Conservation (phyloP, 768 basidiomycete genomes). For the Agaricus subrufescens region DNA sequence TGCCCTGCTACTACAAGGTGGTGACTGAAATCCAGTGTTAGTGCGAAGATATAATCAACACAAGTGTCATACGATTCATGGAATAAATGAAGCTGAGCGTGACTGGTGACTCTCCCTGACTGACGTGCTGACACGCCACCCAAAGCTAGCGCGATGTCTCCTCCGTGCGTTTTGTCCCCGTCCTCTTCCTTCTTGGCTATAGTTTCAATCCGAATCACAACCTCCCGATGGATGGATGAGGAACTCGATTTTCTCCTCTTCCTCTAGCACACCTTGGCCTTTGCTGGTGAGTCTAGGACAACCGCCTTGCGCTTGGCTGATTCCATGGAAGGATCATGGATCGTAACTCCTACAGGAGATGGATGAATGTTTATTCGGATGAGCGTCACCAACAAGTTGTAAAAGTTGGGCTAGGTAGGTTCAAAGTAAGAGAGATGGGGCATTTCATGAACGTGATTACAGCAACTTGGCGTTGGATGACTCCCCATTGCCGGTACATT, state of each 20-base stretch:
- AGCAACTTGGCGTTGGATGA: conserved; percentile 45
- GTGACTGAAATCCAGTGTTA: too few species aligned
- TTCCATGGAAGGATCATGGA: conserved; percentile 43
- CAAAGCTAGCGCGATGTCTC: too few species aligned
- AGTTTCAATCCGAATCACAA: conserved; percentile 1
- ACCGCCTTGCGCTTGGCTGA: conserved; percentile 22
- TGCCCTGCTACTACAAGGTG: too few species aligned
- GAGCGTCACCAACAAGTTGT: conserved; percentile 70
- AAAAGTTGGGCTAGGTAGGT: conserved; percentile 64
- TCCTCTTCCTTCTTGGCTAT: conserved; percentile 6
- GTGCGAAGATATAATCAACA: too few species aligned
- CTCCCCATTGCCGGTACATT: conserved; percentile 48
- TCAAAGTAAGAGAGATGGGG: neutral
- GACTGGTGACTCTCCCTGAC: too few species aligned
- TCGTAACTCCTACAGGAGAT: conserved; percentile 70
- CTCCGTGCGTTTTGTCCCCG: neutral
- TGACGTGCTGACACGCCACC: too few species aligned
- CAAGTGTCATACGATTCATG: too few species aligned
- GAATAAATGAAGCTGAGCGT: too few species aligned
- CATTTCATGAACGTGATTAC: conserved; percentile 67
- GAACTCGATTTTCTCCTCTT: conserved; percentile 13
- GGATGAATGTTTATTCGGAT: conserved; percentile 81
- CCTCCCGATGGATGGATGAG: conserved; percentile 1
- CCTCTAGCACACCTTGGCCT: conserved; percentile 29
- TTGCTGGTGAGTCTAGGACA: conserved; percentile 20